Evolutionary conservation across 495 filamentous ascomycete genomes (phyloP).

Genomic region (Penicillium waksmanii): DNA sequence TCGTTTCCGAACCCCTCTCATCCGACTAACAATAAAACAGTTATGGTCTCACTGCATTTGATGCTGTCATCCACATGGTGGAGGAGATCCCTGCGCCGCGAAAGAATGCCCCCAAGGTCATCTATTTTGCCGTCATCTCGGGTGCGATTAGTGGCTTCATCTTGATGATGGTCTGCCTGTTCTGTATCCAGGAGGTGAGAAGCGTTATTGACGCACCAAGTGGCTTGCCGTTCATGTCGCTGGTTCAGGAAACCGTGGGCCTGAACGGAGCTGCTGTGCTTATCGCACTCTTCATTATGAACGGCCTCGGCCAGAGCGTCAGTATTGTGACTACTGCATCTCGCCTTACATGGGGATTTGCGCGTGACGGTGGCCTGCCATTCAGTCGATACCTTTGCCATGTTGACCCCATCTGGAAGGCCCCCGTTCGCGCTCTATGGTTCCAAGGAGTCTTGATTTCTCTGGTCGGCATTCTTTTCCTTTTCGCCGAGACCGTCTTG

Average conservation of each 20-base stretch:
- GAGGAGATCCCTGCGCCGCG: slow-evolving; percentile 49
- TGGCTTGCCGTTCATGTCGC: slow-evolving; percentile 47
- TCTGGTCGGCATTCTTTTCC: slow-evolving; percentile 45
- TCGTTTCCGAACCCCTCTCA: background rate
- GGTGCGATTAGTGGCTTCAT: slow-evolving; percentile 62
- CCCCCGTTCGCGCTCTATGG: slow-evolving; percentile 47
- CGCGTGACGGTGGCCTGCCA: slow-evolving; percentile 57
- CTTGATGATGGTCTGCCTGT: slow-evolving; percentile 74
- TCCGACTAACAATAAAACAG: background rate
- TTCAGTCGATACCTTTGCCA: slow-evolving; percentile 41
- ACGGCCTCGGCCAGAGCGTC: slow-evolving; percentile 46
- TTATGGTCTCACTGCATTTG: slow-evolving; percentile 62
- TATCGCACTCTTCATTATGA: slow-evolving; percentile 48
- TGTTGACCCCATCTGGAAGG: slow-evolving; percentile 40
- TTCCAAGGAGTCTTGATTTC: slow-evolving; percentile 44
- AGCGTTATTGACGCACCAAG: slow-evolving; percentile 53
- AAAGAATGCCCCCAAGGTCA: slow-evolving; percentile 42
- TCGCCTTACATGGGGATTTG: slow-evolving; percentile 56
- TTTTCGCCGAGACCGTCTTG: slow-evolving; percentile 49
- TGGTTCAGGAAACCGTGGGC: slow-evolving; percentile 42
- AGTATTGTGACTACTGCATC: slow-evolving; percentile 53
- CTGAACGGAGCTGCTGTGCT: slow-evolving; percentile 38
- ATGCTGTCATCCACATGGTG: slow-evolving; percentile 63
- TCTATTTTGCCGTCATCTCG: slow-evolving; percentile 40
- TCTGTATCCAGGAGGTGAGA: slow-evolving; percentile 66